A percentile compares a stretch with the other conserved stretches of the same genome.
Conservation (phyloP, 2,329 filamentous ascomycete species). For the Plectosphaerella cucumerina region DNA sequence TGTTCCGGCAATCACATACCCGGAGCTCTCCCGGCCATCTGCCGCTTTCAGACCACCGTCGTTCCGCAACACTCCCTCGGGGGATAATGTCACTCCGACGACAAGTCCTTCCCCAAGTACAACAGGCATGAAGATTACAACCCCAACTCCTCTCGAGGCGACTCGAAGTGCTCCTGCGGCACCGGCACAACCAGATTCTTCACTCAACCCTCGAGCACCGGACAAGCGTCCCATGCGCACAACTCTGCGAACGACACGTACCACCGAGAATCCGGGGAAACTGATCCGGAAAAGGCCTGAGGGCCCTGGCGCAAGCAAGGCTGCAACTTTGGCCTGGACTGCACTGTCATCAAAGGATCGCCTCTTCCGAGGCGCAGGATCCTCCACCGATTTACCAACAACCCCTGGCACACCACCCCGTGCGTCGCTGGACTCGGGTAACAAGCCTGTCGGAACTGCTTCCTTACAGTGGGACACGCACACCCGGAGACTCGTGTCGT, state of each 20-base stretch:
- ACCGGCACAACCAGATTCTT: too few relatives aligned
- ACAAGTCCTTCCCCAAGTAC: too few relatives aligned
- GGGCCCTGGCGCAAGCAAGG: constrained; percentile 56
- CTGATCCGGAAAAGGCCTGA: constrained; percentile 34
- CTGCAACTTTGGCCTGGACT: constrained; percentile 60
- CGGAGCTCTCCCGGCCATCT: constrained; percentile 69
- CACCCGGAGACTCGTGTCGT: constrained; percentile 43
- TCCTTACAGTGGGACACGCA: constrained; percentile 50
- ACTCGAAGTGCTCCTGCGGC: too few relatives aligned
- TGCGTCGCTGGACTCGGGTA: background rate
- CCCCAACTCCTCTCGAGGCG: too few relatives aligned
- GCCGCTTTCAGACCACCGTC: constrained; percentile 52
- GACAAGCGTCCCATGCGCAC: constrained; percentile 60
- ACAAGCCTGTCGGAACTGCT: constrained; percentile 11
- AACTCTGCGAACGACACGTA: constrained; percentile 49
- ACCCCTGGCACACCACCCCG: constrained; percentile 4
- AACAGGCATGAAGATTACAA: too few relatives aligned
- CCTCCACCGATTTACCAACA: constrained; percentile 16
- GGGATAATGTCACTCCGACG: constrained; percentile 25
- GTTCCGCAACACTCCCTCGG: constrained; percentile 49
- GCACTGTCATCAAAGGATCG: constrained; percentile 37
- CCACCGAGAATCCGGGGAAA: constrained; percentile 36
- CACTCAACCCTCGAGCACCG: constrained; percentile 22
- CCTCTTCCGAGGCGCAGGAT: constrained; percentile 17
- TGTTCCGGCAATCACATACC: constrained; percentile 74